Evolutionary conservation across 1,284 basidiomycete genomes (phyloP).

Genomic region (Sutorius eximius): DNA sequence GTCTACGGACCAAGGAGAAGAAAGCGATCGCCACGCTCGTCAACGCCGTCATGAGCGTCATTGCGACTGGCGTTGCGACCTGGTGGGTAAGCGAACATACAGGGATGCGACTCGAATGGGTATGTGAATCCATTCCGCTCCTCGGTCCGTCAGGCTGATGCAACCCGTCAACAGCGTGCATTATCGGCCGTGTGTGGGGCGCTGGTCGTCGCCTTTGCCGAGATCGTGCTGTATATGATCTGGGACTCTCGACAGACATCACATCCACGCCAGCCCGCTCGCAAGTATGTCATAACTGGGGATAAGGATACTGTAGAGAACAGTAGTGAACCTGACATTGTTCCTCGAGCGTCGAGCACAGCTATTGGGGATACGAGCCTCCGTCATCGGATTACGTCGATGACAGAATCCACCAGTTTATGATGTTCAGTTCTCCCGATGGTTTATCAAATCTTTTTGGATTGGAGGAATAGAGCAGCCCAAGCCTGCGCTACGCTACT

Average conservation of each 20-base stretch:
- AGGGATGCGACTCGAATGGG: conserved; percentile 72
- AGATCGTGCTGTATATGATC: conserved; percentile 67
- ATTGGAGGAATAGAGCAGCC: neutral
- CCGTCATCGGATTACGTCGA: conserved; percentile 22
- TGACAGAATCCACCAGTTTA: neutral
- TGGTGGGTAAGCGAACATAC: conserved; percentile 70
- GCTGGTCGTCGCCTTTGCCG: conserved; percentile 62
- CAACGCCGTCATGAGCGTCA: conserved; percentile 69
- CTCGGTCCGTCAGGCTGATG: conserved; percentile 7
- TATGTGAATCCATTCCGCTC: conserved; percentile 26
- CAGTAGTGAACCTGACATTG: conserved; percentile 7
- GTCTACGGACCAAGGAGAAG: conserved; percentile 50
- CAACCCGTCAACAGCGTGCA: conserved; percentile 47
- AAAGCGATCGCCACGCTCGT: conserved; percentile 66
- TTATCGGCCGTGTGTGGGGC: conserved; percentile 61
- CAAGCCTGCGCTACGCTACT: neutral
- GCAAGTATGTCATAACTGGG: conserved; percentile 16
- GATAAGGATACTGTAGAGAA: conserved; percentile 37
- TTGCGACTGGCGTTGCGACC: conserved; percentile 61
- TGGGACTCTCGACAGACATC: conserved; percentile 55
- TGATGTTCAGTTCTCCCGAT: neutral
- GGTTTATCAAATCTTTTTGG: neutral
- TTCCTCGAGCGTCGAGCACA: conserved; percentile 24
- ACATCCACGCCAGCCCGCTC: conserved; percentile 20
- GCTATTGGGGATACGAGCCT: conserved; percentile 16